Evolutionary conservation across 169 alveolate genomes (phyloP).

Genomic region (Cryptosporidium felis): DNA sequence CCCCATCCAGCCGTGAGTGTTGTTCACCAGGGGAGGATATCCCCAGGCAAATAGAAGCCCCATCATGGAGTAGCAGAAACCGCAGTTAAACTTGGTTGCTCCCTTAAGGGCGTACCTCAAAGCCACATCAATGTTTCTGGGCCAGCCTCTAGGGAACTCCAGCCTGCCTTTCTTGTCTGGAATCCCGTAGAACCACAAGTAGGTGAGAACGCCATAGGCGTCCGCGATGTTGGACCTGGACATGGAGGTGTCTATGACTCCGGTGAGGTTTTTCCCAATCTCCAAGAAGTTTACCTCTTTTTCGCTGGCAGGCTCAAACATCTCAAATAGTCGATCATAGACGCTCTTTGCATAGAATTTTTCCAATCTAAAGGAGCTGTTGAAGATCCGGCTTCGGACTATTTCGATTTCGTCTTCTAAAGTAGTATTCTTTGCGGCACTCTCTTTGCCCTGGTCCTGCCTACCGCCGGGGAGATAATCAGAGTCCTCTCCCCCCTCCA

Average conservation of each 20-base stretch:
- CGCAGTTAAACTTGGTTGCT: slow-evolving; percentile 78
- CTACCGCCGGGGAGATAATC: too few species aligned
- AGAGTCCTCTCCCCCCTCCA: neutral
- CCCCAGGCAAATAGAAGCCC: slow-evolving; percentile 83
- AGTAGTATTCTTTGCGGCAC: neutral
- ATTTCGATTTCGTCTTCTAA: neutral
- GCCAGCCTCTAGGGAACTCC: slow-evolving; percentile 87
- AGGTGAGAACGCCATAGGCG: slow-evolving; percentile 79
- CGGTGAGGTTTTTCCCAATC: neutral
- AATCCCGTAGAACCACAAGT: slow-evolving; percentile 82
- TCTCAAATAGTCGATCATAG: neutral
- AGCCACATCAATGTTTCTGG: slow-evolving; percentile 79
- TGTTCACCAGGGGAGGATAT: slow-evolving; percentile 82
- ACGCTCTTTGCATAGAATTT: slow-evolving; percentile 35
- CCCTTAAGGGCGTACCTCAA: slow-evolving; percentile 78
- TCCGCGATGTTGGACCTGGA: slow-evolving; percentile 23
- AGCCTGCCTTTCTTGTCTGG: slow-evolving; percentile 77
- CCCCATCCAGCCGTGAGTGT: slow-evolving; percentile 70
- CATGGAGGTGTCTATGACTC: slow-evolving; percentile 12
- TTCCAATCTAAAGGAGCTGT: neutral
- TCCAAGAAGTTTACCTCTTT: slow-evolving; percentile 22
- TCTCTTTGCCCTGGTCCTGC: neutral
- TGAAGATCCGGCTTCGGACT: neutral
- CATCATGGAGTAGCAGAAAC: slow-evolving; percentile 81
- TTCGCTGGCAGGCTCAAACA: slow-evolving; percentile 65